phyloP scores from a whole-genome alignment of 2,329 filamentous ascomycete species.

The Paraconiothyrium sp. region DNA sequence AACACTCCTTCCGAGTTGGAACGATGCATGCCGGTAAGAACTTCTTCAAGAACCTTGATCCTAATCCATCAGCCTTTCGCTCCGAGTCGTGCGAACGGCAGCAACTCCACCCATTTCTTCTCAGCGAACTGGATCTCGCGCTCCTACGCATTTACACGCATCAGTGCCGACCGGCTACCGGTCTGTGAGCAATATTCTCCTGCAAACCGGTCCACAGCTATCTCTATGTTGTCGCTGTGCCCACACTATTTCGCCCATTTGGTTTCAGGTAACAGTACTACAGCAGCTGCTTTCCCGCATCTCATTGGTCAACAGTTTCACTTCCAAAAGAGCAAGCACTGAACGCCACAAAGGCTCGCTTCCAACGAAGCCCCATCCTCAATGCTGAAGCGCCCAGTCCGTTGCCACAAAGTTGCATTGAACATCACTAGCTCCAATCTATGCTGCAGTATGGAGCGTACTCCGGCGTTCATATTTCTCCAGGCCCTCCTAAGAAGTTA shows the following conservation, averaged over 20 bases:
- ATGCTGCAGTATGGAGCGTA: neutral
- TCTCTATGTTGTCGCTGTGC: too few species aligned
- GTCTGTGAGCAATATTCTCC: too few species aligned
- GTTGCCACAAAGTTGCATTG: neutral
- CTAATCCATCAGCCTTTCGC: neutral
- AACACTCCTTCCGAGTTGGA: slow-evolving; percentile 5
- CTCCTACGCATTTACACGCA: neutral
- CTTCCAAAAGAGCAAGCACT: neutral
- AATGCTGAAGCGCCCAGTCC: neutral
- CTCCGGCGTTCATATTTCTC: neutral
- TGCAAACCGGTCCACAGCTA: too few species aligned
- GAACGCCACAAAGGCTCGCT: neutral
- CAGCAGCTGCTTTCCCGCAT: too few species aligned
- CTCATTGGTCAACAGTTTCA: neutral
- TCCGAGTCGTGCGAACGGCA: neutral
- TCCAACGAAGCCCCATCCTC: neutral
- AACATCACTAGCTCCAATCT: neutral
- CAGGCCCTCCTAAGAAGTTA: neutral
- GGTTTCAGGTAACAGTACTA: too few species aligned
- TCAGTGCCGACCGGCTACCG: neutral
- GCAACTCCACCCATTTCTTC: neutral
- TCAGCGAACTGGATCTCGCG: neutral
- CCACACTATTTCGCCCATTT: too few species aligned
- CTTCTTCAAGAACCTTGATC: slow-evolving; percentile 3
- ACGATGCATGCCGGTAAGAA: neutral